Conservation (phyloP, 805 yeast genomes). For the Blastobotrys robertii region DNA sequence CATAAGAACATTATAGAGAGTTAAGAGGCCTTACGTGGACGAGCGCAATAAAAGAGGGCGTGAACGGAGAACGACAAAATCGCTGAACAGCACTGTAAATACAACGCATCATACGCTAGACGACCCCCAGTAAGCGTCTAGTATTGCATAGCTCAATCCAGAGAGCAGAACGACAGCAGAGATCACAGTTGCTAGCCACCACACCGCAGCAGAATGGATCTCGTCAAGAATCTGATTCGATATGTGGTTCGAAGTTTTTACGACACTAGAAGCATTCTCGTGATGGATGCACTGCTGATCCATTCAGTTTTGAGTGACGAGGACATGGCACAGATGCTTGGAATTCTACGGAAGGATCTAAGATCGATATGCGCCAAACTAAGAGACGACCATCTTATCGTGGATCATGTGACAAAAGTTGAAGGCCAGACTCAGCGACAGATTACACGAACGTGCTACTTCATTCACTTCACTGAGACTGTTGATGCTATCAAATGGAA, state of each 20-base stretch:
- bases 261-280: conserved; percentile 69
- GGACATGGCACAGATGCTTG: conserved; percentile 70
- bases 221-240: conserved; percentile 48
- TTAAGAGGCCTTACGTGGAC: too few relatives aligned
- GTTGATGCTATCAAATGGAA: conserved; percentile 96
- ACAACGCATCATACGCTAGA: too few relatives aligned
- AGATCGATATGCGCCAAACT: conserved; percentile 72
- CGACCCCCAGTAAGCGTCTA: too few relatives aligned
- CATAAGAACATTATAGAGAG: too few relatives aligned
- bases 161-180: not conserved
- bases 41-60: too few relatives aligned
- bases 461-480: conserved; percentile 83
- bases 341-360: conserved; percentile 78
- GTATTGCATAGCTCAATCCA: not conserved
- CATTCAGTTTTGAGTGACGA: conserved; percentile 91
- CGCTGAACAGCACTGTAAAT: too few relatives aligned
- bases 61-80: too few relatives aligned
- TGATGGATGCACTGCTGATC: conserved; percentile 75
- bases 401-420: conserved; percentile 43
- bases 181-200: not conserved
- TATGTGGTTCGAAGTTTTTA: conserved; percentile 84
- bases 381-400: conserved; percentile 73
- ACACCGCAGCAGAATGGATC: conserved; percentile 23
- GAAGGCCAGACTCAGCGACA: conserved; percentile 56
- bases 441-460: conserved; percentile 71